Base-by-base conservation (phyloP, 495 filamentous ascomycete genomes). In the Astrothelium subdiscretum region DNA sequence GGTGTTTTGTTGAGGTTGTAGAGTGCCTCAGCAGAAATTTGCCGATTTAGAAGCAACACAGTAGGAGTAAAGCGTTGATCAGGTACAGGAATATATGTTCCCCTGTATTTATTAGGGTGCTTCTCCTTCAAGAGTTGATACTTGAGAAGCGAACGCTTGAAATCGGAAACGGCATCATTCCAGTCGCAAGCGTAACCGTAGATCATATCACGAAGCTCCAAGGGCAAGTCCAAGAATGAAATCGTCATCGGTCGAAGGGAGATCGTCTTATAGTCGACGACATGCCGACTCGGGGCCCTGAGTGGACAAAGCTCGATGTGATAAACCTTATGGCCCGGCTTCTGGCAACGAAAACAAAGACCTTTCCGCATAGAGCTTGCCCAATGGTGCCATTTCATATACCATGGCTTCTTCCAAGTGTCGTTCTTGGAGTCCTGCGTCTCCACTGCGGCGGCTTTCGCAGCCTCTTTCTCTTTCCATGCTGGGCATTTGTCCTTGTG, bases 1-100 rank as follows among this genome's bases (percentile, higher is more conserved):
- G 48, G 48, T 15, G 12, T 54, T 10, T 11, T 26, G 6, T 29
- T 26, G 48, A 54, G 48, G 12, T 27, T 29, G 6, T 54, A 3
- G n/a, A 11, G 43, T 13, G 66, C 64, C 26, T 70, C 68, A 42
- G 24, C 26, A 58, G 24, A 60, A 26, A 69, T 67, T 51, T 68
- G 66, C 2, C 42, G 51, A 51, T 63, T 65, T 59, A 70, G 59
- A 3, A 66, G 67, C 3, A 70, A 60, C 29, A 70, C 32, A 12
- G 59, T 65, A 1, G 68, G 66, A 15, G 68, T 68, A 8, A 31
- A 38, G 26, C 5, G 72, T 60, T 24, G 6, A 27, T 62, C 61
- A 1, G 74, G 68, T 35, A 73, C 71, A 69, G 68, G 71, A 22
- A 70, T 72, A 40, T 75, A 54, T 3, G 48, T 54, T 3, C 24